A percentile compares a stretch with the other conserved stretches of the same genome.
Evolutionary conservation across 1,139 yeast species (phyloP).

Genomic region (Yamadazyma atmosphaerica): DNA sequence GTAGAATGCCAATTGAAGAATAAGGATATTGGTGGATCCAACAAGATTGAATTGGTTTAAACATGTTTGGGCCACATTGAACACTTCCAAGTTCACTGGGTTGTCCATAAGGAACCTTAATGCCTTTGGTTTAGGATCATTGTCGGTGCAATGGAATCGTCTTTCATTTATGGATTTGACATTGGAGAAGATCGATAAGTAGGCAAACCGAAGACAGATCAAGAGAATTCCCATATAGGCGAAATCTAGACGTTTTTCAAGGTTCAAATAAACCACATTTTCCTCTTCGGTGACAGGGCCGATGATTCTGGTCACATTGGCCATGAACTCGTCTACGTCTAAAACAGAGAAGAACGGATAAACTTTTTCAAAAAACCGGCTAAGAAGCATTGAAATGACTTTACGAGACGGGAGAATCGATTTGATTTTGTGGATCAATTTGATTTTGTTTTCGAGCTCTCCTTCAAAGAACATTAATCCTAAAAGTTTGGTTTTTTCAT

Average conservation of each 20-base stretch:
- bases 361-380: conserved; percentile 43
- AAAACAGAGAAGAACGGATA: conserved; percentile 50
- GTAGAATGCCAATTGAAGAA: conserved; percentile 49
- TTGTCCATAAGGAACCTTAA: conserved; percentile 10
- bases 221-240: conserved; percentile 32
- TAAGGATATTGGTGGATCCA: conserved; percentile 40
- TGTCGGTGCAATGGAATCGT: conserved; percentile 11
- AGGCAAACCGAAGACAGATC: conserved; percentile 28
- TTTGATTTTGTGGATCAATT: conserved; percentile 33
- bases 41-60: conserved; percentile 39
- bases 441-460: conserved; percentile 30
- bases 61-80: conserved; percentile 37
- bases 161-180: conserved; percentile 27
- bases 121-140: conserved; percentile 18
- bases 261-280: conserved; percentile 18
- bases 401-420: conserved; percentile 43
- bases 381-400: conserved; percentile 45
- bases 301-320: conserved; percentile 23
- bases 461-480: conserved; percentile 35
- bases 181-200: conserved; percentile 31
- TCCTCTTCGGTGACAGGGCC: conserved; percentile 23
- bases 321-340: conserved; percentile 36
- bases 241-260: conserved; percentile 31
- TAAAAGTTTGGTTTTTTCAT: conserved; percentile 31
- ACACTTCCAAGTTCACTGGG: conserved; percentile 30